Evolutionary conservation across 2,329 filamentous ascomycete genomes (phyloP).

Genomic region (Didymella keratinophila): DNA sequence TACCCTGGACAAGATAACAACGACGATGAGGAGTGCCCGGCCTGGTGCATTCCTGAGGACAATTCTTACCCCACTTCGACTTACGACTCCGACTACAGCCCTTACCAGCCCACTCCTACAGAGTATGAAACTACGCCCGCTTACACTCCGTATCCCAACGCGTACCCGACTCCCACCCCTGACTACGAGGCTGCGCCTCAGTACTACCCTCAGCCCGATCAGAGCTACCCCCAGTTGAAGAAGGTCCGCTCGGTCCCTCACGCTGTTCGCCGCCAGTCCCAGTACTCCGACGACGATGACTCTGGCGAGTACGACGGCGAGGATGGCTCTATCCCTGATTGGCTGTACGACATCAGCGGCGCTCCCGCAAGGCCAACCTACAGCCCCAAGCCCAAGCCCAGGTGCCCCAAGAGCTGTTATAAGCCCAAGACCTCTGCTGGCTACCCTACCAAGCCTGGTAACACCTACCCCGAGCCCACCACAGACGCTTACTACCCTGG

Average conservation of each 20-base stretch:
- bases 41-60: slow-evolving; percentile 20
- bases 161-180: slow-evolving; percentile 1
- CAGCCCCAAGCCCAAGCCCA: slow-evolving; percentile 10
- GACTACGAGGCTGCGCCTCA: not conserved
- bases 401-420: slow-evolving; percentile 20
- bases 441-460: slow-evolving; percentile 7
- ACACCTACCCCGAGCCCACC: slow-evolving; percentile 2
- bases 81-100: slow-evolving; percentile 8
- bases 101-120: slow-evolving; percentile 8
- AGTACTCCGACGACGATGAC: slow-evolving; percentile 17
- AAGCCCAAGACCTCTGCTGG: slow-evolving; percentile 8
- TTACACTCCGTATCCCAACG: not conserved
- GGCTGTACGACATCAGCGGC: slow-evolving; percentile 18
- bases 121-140: not conserved
- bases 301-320: slow-evolving; percentile 13
- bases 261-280: slow-evolving; percentile 15
- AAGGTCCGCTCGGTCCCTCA: slow-evolving; percentile 16
- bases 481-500: slow-evolving; percentile 1
- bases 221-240: slow-evolving; percentile 15
- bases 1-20: not conserved
- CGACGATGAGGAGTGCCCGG: slow-evolving; percentile 25
- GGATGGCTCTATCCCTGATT: slow-evolving; percentile 24
- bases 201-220: slow-evolving; percentile 15
- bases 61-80: slow-evolving; percentile 13
- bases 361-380: slow-evolving; percentile 11